These are phyloP conservation scores for Ophiocordyceps camponoti-leonardi DNA, from an alignment of 2,329 filamentous ascomycete species.

Conservation along the genomic window DNA sequence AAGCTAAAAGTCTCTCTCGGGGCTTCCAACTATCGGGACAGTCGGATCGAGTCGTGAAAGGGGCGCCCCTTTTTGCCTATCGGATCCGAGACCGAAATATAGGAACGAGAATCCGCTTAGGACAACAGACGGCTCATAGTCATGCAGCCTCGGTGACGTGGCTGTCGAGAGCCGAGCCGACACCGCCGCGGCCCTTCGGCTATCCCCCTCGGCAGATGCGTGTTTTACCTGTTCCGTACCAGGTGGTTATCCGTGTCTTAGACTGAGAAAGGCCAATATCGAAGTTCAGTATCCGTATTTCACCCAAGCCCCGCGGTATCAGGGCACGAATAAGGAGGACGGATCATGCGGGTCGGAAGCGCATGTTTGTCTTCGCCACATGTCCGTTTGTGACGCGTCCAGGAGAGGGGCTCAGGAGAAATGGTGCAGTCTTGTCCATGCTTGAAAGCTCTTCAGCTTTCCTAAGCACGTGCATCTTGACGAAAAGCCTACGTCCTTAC, in stretches of 20 bases:
- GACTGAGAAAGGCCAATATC: background rate
- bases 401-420: background rate
- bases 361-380: background rate
- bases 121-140: too few species aligned
- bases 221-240: background rate
- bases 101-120: too few species aligned
- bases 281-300: background rate
- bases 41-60: background rate
- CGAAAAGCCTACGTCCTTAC: too few species aligned
- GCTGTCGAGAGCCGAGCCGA: too few species aligned
- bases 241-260: background rate
- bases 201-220: background rate
- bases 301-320: background rate
- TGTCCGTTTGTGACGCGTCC: background rate
- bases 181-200: background rate
- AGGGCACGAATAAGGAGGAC: background rate
- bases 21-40: background rate
- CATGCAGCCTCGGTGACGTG: too few species aligned
- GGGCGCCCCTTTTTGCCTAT: background rate
- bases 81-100: background rate
- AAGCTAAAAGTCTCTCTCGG: too few species aligned
- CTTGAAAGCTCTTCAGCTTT: background rate
- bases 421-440: background rate
- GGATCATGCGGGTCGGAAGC: background rate
- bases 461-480: background rate